These are phyloP conservation scores for Trametes villosa DNA, from an alignment of 768 basidiomycete species.

Conservation along the genomic window DNA sequence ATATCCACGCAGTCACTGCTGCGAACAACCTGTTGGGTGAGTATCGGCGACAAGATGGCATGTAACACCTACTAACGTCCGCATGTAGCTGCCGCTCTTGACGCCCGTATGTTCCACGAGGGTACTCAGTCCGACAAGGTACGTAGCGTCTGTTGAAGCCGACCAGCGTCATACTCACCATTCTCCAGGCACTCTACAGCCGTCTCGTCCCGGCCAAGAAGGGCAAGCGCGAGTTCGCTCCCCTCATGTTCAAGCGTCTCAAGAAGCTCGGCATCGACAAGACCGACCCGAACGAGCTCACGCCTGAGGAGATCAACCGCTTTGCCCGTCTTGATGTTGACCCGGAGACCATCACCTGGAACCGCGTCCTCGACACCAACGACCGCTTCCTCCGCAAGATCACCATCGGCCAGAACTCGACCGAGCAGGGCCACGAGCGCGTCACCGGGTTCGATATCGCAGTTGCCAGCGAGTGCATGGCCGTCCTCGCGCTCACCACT, in stretches of 20 bases:
- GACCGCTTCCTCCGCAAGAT: slow-evolving; percentile 96
- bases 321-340: slow-evolving; percentile 95
- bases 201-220: slow-evolving; percentile 93
- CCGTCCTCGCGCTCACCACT: slow-evolving; percentile 90
- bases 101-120: slow-evolving; percentile 98
- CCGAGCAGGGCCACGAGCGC: slow-evolving; percentile 88
- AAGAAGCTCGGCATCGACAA: slow-evolving; percentile 95
- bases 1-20: slow-evolving; percentile 97
- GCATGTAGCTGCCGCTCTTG: slow-evolving; percentile 88
- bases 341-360: slow-evolving; percentile 92
- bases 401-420: slow-evolving; percentile 86
- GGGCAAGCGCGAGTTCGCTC: slow-evolving; percentile 92
- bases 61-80: slow-evolving; percentile 2
- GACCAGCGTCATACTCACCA: not conserved
- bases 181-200: slow-evolving; percentile 72
- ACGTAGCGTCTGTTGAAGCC: not conserved
- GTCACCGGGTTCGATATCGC: slow-evolving; percentile 95
- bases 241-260: slow-evolving; percentile 94
- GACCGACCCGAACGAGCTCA: slow-evolving; percentile 89
- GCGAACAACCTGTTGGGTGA: slow-evolving; percentile 94
- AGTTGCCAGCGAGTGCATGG: slow-evolving; percentile 98
- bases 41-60: slow-evolving; percentile 11
- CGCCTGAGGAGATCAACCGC: slow-evolving; percentile 86
- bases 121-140: slow-evolving; percentile 94
- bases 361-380: slow-evolving; percentile 95